Percentiles rank a stretch among this genome's conserved stretches.
Conservation (phyloP, 2,329 filamentous ascomycete species). For the Orbilia ellipsospora region DNA sequence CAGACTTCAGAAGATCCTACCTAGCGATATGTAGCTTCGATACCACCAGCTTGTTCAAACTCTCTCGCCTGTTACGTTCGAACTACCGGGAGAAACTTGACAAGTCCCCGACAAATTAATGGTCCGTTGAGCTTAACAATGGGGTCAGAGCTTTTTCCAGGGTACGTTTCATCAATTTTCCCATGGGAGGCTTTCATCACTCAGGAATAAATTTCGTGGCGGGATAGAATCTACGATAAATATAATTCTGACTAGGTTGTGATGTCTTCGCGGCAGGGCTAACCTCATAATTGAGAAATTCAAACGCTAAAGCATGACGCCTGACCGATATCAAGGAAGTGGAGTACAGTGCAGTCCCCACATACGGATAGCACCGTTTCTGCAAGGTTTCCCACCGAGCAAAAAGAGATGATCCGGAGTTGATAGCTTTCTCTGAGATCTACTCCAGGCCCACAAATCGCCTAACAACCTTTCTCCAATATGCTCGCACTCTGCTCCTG, state of each 20-base stretch:
- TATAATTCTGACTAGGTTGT: conserved; percentile 38
- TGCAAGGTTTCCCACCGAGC: conserved; percentile 40
- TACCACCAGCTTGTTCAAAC: no score
- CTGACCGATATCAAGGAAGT: conserved; percentile 25
- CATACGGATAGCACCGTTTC: conserved; percentile 43
- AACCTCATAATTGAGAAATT: conserved; percentile 11
- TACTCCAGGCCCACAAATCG: conserved; percentile 38
- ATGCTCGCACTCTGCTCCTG: background rate
- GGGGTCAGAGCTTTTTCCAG: conserved; percentile 52
- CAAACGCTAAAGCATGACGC: conserved; percentile 12
- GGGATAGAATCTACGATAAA: conserved; percentile 31
- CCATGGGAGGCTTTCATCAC: conserved; percentile 41
- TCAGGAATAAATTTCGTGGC: conserved; percentile 44
- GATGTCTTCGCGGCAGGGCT: conserved; percentile 29
- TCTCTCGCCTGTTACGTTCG: background rate
- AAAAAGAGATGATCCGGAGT: conserved; percentile 43
- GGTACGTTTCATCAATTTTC: conserved; percentile 53
- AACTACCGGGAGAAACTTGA: conserved; percentile 54
- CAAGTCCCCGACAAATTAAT: conserved; percentile 53
- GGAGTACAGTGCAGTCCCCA: conserved; percentile 31
- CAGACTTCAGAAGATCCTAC: no score
- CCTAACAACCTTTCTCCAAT: conserved; percentile 11
- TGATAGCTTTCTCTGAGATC: conserved; percentile 27
- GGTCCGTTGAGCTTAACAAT: conserved; percentile 32
- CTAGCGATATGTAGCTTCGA: no score